These are phyloP conservation scores for Yamadazyma diospyri DNA, from an alignment of 1,139 yeast species.

Conservation along the genomic window DNA sequence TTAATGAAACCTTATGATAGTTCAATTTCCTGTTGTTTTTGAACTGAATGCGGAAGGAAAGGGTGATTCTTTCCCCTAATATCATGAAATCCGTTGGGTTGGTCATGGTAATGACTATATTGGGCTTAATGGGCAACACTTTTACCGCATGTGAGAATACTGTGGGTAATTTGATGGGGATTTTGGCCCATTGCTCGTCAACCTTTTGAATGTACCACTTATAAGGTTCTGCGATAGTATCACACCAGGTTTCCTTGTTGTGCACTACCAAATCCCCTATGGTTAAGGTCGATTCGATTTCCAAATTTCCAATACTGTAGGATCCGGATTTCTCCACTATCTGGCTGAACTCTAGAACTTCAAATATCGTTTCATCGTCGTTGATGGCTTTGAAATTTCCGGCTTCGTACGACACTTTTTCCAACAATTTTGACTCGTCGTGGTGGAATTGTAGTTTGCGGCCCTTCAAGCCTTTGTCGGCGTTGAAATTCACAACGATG, in stretches of 20 bases:
- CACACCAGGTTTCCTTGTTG: conserved; percentile 1
- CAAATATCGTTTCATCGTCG: not conserved
- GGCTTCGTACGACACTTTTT: conserved; percentile 1
- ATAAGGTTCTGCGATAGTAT: conserved; percentile 1
- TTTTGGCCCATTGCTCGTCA: conserved; percentile 5
- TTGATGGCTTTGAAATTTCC: conserved; percentile 3
- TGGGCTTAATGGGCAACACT: conserved; percentile 23
- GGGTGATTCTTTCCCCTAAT: conserved; percentile 27
- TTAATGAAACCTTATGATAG: conserved; percentile 20
- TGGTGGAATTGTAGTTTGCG: conserved; percentile 1
- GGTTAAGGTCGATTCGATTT: conserved; percentile 11
- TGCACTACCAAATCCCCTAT: conserved; percentile 2
- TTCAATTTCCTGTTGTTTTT: conserved; percentile 16
- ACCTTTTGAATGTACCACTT: conserved; percentile 9
- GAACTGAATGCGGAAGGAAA: conserved; percentile 21
- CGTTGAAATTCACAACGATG: conserved; percentile 7
- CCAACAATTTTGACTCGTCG: not conserved
- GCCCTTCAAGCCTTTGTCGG: conserved; percentile 1
- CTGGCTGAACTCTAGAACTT: conserved; percentile 23
- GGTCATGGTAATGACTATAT: conserved; percentile 13
- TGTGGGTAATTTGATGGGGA: conserved; percentile 9
- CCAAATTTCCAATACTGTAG: conserved; percentile 18
- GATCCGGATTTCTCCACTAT: conserved; percentile 22
- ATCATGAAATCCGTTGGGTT: conserved; percentile 15
- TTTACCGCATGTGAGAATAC: conserved; percentile 10